These are phyloP conservation scores for Globomyces pollinis-pini DNA, from an alignment of 192 early-diverging fungal genomes.

Conservation along the genomic window DNA sequence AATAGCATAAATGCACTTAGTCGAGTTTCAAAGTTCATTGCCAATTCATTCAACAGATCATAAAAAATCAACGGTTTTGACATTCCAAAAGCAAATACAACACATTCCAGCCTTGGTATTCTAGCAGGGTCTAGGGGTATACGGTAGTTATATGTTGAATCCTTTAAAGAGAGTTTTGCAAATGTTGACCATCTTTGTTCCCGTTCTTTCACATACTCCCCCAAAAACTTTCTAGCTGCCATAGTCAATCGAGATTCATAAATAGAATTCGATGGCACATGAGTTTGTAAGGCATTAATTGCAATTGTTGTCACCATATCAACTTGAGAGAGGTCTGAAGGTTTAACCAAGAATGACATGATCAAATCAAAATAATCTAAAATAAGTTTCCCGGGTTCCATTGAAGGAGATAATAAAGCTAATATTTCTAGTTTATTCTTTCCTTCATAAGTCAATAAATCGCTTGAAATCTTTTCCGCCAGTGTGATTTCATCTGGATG, in stretches of 20 bases:
- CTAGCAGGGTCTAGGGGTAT: background rate
- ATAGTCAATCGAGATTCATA: background rate
- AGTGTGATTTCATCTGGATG: background rate
- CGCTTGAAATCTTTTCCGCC: background rate
- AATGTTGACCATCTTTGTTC: constrained; percentile 3
- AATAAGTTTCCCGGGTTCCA: constrained; percentile 4
- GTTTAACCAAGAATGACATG: background rate
- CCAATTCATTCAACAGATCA: constrained; percentile 7
- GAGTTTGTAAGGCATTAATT: background rate
- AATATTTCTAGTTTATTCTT: background rate
- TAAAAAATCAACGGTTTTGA: background rate
- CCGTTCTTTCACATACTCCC: background rate
- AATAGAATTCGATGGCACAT: background rate
- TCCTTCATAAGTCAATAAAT: background rate
- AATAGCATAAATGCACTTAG: constrained; percentile 5
- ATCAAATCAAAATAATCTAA: background rate
- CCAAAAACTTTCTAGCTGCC: constrained; percentile 1
- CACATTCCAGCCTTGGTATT: background rate
- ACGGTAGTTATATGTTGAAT: background rate
- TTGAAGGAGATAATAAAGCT: background rate
- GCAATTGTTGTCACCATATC: background rate
- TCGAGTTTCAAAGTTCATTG: background rate
- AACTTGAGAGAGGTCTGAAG: background rate
- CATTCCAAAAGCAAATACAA: background rate
- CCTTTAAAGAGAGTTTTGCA: background rate